Base-by-base conservation (phyloP, 2,329 filamentous ascomycete genomes). In the Orbilia oligospora region DNA sequence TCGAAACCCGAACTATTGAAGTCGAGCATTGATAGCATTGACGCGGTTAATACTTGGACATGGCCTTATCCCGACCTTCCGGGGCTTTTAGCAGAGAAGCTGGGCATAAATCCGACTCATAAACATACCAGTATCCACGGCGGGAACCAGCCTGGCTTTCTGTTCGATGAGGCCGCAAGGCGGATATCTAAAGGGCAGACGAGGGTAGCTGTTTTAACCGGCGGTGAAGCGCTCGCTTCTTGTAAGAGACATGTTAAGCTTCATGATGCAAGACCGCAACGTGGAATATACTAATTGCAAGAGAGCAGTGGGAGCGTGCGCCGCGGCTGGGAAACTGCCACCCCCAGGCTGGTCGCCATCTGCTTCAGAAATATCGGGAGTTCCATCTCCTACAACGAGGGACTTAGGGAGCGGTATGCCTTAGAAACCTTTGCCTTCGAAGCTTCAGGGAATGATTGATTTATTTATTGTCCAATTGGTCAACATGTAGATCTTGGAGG, bases 11-110 rank as follows among this genome's bases (percentile, higher is more conserved):
- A 81, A 0, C 71, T 82, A 1, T 82, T 90, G 0, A 85, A 85
- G 76, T 81, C 84, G 0, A 83, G 83, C 0, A 87, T 90, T 66
- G 89, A 91, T 81, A 89, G 87, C 80, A 85, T 92, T 55, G 85
- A 87, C 51, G 87, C 91, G 3, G 89, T 91, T 9, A 86, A 86
- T 48, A 89, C 88, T 0, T 92, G 90, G 90, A 91, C 90, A 0
- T 91, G 90, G 90, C 87, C 88, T 0, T 91, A 91, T 81, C 83
- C 85, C 0, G 87, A 91, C 81, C 83, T 91, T 0, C 89, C 90
- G 0, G 85, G 85, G 4, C 83, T 89, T 0, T 82, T 92, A 5
- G 85, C 87, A 0, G 80, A 87, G 46, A 86, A 85, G 44, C 83
- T 91, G 1, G 85, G 84, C 0, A 84, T 89, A 2, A 82, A 85